phyloP scores from a whole-genome alignment of 768 basidiomycete species.

The Pleurotus giganteus region DNA sequence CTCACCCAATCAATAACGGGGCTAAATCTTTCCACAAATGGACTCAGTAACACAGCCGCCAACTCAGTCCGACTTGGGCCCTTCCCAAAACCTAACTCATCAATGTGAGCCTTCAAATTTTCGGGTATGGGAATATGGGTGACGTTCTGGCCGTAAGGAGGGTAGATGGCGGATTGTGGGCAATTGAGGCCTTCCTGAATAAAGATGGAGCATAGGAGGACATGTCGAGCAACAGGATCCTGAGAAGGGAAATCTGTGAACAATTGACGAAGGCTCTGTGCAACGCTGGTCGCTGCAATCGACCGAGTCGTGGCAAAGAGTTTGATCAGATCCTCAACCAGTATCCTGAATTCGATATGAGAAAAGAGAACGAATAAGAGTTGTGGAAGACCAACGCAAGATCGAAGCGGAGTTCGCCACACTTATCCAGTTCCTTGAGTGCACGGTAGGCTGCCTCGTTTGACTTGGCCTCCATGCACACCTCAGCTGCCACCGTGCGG shows the following conservation, averaged over 20 bases:
- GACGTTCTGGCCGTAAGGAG: slow-evolving; percentile 10
- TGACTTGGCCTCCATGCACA: slow-evolving; percentile 76
- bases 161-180: slow-evolving; percentile 13
- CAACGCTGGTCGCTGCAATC: slow-evolving; percentile 47
- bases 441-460: slow-evolving; percentile 71
- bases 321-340: slow-evolving; percentile 70
- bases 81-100: slow-evolving; percentile 45
- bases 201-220: slow-evolving; percentile 72
- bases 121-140: slow-evolving; percentile 23
- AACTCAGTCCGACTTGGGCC: slow-evolving; percentile 5
- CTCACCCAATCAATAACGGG: slow-evolving; percentile 45
- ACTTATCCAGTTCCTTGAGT: slow-evolving; percentile 63
- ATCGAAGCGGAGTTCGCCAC: slow-evolving; percentile 65
- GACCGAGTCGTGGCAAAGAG: slow-evolving; percentile 70
- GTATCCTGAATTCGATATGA: slow-evolving; percentile 29
- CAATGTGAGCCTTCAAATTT: slow-evolving; percentile 48
- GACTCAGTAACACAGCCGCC: slow-evolving; percentile 51
- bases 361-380: not conserved
- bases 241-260: slow-evolving; percentile 65
- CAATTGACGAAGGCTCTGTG: slow-evolving; percentile 56
- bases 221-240: slow-evolving; percentile 61
- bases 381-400: slow-evolving; percentile 45
- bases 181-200: slow-evolving; percentile 26
- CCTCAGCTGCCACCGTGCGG: slow-evolving; percentile 79
- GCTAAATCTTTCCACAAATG: slow-evolving; percentile 62